Evolutionary conservation across 139 green algal species (phyloP).

Genomic region (Chlorella sp.): DNA sequence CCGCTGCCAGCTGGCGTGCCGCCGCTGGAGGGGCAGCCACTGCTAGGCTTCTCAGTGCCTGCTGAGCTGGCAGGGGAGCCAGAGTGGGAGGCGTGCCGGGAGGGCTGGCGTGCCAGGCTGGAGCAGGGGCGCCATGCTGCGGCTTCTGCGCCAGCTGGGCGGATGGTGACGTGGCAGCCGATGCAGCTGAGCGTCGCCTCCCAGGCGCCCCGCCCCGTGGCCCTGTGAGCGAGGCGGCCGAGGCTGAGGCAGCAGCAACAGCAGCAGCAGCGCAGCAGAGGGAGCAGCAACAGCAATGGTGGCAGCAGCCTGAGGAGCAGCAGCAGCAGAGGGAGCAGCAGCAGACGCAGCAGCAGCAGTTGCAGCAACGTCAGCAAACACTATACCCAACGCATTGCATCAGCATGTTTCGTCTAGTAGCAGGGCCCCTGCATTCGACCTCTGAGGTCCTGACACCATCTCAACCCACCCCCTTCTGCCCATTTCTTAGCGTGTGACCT

Average conservation of each 20-base stretch:
- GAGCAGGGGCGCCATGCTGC: background rate
- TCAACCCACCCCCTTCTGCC: too few relatives aligned
- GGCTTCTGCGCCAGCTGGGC: background rate
- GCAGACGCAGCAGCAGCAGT: too few relatives aligned
- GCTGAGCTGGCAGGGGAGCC: background rate
- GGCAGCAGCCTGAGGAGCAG: too few relatives aligned
- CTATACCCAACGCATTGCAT: too few relatives aligned
- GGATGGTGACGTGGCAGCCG: background rate
- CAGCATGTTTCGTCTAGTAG: background rate
- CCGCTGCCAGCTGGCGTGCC: background rate
- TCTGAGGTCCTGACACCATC: too few relatives aligned
- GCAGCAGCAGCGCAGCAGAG: background rate
- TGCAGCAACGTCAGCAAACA: too few relatives aligned
- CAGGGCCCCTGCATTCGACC: too few relatives aligned
- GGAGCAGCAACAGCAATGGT: too few relatives aligned
- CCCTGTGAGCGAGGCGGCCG: background rate
- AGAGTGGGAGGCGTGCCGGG: background rate
- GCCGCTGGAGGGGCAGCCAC: background rate
- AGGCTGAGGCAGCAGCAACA: background rate
- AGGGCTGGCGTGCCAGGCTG: background rate
- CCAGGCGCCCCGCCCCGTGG: background rate
- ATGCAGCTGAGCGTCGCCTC: background rate
- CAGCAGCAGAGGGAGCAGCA: too few relatives aligned
- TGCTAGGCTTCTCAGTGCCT: constrained; percentile 38
- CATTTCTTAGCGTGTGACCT: too few relatives aligned